Evolutionary conservation across 139 green algal genomes (phyloP).

Genomic region (Volvox reticuliferus): DNA sequence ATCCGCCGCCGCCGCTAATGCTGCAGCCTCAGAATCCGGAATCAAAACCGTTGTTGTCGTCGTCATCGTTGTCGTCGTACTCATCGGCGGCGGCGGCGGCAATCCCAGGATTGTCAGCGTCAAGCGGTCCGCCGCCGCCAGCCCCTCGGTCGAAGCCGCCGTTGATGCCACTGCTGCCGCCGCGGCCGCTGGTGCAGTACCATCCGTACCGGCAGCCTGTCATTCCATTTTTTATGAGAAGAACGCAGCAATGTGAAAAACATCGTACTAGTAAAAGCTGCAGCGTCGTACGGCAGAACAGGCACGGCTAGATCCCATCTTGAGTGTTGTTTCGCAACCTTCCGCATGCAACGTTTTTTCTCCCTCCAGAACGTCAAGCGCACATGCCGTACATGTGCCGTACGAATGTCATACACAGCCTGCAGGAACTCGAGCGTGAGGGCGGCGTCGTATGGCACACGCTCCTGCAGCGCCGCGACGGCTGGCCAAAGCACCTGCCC

Average conservation of each 20-base stretch:
- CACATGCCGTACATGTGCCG: neutral
- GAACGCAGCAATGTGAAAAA: too few species aligned
- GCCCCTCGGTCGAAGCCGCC: too few species aligned
- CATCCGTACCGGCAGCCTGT: neutral
- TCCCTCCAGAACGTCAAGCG: too few species aligned
- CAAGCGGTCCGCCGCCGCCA: constrained; percentile 13
- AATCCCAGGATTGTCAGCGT: neutral
- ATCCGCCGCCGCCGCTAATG: neutral
- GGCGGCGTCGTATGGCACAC: constrained; percentile 16
- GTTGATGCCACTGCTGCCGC: neutral
- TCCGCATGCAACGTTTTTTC: too few species aligned
- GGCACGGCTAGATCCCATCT: too few species aligned
- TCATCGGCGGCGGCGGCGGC: neutral
- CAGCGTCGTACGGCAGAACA: too few species aligned
- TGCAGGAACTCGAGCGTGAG: neutral
- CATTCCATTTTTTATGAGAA: too few species aligned
- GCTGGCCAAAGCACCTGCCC: constrained; percentile 34
- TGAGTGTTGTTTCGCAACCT: too few species aligned
- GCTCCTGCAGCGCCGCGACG: constrained; percentile 16
- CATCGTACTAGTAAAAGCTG: too few species aligned
- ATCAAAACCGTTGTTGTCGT: too few species aligned
- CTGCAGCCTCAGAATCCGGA: neutral
- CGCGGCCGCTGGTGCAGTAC: neutral
- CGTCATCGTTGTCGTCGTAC: neutral
- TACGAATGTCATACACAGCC: constrained; percentile 31